Percentiles rank a stretch among this genome's conserved stretches.
Conservation (phyloP, 2,329 filamentous ascomycete species). For the Fusarium chuoi region DNA sequence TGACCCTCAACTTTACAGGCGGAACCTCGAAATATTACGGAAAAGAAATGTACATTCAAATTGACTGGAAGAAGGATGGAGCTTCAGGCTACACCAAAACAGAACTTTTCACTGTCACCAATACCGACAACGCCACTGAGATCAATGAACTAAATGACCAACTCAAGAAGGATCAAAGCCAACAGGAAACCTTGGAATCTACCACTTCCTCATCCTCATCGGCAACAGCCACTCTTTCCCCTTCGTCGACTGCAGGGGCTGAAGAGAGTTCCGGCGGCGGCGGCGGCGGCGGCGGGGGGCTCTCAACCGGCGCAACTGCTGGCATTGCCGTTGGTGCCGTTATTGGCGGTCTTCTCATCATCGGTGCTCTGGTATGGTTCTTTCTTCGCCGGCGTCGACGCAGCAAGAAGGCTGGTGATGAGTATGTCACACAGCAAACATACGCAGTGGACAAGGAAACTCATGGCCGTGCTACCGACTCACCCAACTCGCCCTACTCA, state of each 20-base stretch:
- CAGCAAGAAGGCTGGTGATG: slow-evolving; percentile 33
- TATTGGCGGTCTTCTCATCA: slow-evolving; percentile 52
- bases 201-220: not conserved
- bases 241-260: not conserved
- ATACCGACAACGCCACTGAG: not conserved
- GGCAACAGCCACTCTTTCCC: not conserved
- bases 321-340: slow-evolving; percentile 59
- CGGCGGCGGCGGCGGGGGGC: slow-evolving; percentile 39
- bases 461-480: slow-evolving; percentile 50
- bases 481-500: slow-evolving; percentile 56
- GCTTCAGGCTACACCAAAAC: slow-evolving; percentile 2
- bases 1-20: not conserved
- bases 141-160: not conserved
- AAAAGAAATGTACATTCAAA: slow-evolving; percentile 6
- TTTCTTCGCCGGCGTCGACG: slow-evolving; percentile 55
- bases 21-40: not conserved
- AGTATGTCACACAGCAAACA: slow-evolving; percentile 45
- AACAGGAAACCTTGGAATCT: not conserved
- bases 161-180: not conserved
- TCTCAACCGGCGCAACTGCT: slow-evolving; percentile 57
- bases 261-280: not conserved
- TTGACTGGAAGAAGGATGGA: slow-evolving; percentile 15
- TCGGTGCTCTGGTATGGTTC: slow-evolving; percentile 55
- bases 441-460: slow-evolving; percentile 61
- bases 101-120: slow-evolving; percentile 24